A percentile compares a stretch with the other conserved stretches of the same genome.
Evolutionary conservation across 2,329 filamentous ascomycete genomes (phyloP).

Genomic region (Zasmidium citrigriseum): DNA sequence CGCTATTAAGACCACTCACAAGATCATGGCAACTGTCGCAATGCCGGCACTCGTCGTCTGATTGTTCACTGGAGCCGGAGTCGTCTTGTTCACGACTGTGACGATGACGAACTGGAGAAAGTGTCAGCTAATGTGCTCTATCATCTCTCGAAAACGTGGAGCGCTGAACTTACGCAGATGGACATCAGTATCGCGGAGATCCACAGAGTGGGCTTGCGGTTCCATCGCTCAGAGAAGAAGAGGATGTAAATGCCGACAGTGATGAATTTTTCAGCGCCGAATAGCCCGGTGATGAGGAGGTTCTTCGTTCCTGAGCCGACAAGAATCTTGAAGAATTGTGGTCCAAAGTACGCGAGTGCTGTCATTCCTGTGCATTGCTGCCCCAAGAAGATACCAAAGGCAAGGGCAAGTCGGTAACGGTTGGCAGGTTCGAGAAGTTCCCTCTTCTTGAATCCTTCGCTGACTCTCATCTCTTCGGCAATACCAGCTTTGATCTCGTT

Average conservation of each 20-base stretch:
- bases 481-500: slow-evolving; percentile 53
- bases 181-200: slow-evolving; percentile 36
- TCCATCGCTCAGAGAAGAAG: slow-evolving; percentile 53
- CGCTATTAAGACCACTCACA: slow-evolving; percentile 39
- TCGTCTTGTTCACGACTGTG: slow-evolving; percentile 36
- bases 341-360: slow-evolving; percentile 57
- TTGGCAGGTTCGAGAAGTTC: slow-evolving; percentile 49
- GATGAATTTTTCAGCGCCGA: slow-evolving; percentile 55
- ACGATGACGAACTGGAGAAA: slow-evolving; percentile 31
- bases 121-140: background rate
- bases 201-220: slow-evolving; percentile 36
- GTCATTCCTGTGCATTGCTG: slow-evolving; percentile 58
- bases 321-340: slow-evolving; percentile 57
- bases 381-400: slow-evolving; percentile 53
- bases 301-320: slow-evolving; percentile 48
- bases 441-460: slow-evolving; percentile 30
- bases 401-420: slow-evolving; percentile 48
- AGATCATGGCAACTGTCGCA: slow-evolving; percentile 57
- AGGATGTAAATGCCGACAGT: slow-evolving; percentile 52
- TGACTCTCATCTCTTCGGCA: slow-evolving; percentile 47
- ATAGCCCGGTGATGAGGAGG: slow-evolving; percentile 55
- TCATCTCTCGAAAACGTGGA: background rate
- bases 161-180: slow-evolving; percentile 23
- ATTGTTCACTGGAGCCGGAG: slow-evolving; percentile 26
- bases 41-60: slow-evolving; percentile 44